Percentiles rank a stretch among this genome's conserved stretches.
Conservation (phyloP, 139 green algal genomes). For the Tetraselmis striata region DNA sequence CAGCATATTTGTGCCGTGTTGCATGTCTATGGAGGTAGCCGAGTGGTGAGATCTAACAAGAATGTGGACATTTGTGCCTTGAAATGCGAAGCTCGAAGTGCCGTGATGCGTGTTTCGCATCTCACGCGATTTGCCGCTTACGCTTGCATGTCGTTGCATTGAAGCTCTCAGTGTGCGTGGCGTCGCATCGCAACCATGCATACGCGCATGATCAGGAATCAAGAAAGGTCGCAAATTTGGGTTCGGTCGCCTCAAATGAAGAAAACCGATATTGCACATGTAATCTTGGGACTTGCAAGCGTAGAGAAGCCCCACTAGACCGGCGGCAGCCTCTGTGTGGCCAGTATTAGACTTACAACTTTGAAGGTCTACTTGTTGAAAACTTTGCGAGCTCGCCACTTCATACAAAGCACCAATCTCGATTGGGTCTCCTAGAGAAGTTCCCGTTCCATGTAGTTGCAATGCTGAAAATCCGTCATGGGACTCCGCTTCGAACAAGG, state of each 20-base stretch:
- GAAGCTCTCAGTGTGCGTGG: too few relatives aligned
- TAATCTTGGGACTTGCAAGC: background rate
- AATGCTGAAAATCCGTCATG: conserved; percentile 17
- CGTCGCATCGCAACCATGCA: too few relatives aligned
- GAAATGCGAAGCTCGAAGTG: background rate
- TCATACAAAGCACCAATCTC: conserved; percentile 50
- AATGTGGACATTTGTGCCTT: background rate
- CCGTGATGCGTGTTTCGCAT: too few relatives aligned
- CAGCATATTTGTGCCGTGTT: background rate
- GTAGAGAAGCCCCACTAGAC: conserved; percentile 40
- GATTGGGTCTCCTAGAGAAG: conserved; percentile 76
- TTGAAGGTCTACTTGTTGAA: conserved; percentile 5
- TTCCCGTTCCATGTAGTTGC: conserved; percentile 51
- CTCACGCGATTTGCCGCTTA: too few relatives aligned
- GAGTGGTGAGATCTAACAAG: background rate
- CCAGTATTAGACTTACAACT: conserved; percentile 12
- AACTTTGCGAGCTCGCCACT: background rate
- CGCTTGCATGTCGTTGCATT: too few relatives aligned
- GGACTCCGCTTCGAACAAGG: background rate
- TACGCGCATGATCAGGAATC: too few relatives aligned
- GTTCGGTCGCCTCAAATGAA: conserved; percentile 49
- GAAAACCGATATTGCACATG: conserved; percentile 10
- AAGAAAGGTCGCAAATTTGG: conserved; percentile 26
- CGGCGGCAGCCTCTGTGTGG: conserved; percentile 41
- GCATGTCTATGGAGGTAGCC: background rate